Base-by-base conservation (phyloP, 2,329 filamentous ascomycete species). In the Pseudogymnoascus sp. region DNA sequence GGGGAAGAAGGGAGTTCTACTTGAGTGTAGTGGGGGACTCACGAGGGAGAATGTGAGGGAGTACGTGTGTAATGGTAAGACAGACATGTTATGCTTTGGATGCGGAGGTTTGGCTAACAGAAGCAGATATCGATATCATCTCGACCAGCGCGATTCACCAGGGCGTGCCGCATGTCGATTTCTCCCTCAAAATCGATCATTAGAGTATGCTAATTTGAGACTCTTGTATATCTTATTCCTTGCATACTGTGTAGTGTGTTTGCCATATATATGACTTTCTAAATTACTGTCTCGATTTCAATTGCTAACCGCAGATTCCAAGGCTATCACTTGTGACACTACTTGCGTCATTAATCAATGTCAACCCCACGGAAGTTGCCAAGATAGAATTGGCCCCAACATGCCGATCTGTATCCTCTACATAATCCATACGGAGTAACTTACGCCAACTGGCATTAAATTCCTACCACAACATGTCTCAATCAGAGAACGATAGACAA, bases 71-170 rank as follows among this genome's bases (percentile, higher is more conserved):
- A 82, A 88, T 67, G 84, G 87, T 88, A 70, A 74, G 84, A 78
- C 25, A 7, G 9, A n/a, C 25, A 5, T 8, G 5, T 3, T 45
- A 11, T 21, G 23, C 33, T 21, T 18, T 72, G 61, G 71, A 68
- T 68, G 7, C 21, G 59, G 28, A 35, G 59, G 43, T 25, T 52
- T 9, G 1, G 11, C 58, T 61, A 28, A 31, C 55, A n/a, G 14
- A 25, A 28, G 72, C 76, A 82, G 92, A 97, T 76, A 87, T 99
- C 68, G 95, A 99, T 76, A 93, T 99, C 68, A 87, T 97, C 69
- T 97, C 93, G 45, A 97, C 93, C 45, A 97, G 93, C 74, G 93
- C 90, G 61, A 97, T 99, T 71, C 95, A 99, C 72, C 95, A 99
- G 78, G 93, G 95, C 2, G 91, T 96, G 2, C 86, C 89, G 31